These are phyloP conservation scores for Hypsizygus ulmarius DNA, from an alignment of 1,284 basidiomycete genomes.

Conservation along the genomic window DNA sequence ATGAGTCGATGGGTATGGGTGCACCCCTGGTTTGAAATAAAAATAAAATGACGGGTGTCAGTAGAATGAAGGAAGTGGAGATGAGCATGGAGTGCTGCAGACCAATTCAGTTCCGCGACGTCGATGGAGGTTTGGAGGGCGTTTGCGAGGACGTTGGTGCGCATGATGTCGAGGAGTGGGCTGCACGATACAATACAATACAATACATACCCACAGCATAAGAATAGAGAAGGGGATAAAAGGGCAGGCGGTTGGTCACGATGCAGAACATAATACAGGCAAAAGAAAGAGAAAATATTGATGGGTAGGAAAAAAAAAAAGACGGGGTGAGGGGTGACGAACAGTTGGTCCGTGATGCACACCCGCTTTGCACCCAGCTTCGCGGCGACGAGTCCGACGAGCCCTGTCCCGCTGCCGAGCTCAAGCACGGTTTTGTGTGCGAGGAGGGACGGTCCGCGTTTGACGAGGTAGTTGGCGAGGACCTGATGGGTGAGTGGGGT, in stretches of 20 bases:
- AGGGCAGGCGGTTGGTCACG: no score
- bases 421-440: conserved; percentile 67
- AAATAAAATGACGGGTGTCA: no score
- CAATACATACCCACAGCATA: no score
- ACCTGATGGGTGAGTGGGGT: conserved; percentile 47
- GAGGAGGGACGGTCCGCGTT: conserved; percentile 49
- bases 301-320: conserved; percentile 7
- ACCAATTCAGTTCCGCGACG: conserved; percentile 81
- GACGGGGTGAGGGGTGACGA: conserved; percentile 35
- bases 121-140: conserved; percentile 47
- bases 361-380: conserved; percentile 58
- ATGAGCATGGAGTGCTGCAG: conserved; percentile 21
- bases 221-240: no score
- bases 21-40: no score
- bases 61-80: not conserved
- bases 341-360: conserved; percentile 90
- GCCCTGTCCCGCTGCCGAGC: conserved; percentile 86
- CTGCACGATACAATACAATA: no score
- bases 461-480: conserved; percentile 68
- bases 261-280: no score
- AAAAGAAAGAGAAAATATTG: no score
- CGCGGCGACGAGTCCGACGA: conserved; percentile 84
- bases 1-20: conserved; percentile 42
- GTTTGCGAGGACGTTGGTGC: conserved; percentile 67
- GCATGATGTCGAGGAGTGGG: conserved; percentile 74